These are phyloP conservation scores for Ricinus communis DNA, from an alignment of 345 rosid genomes.

Conservation along the genomic window DNA sequence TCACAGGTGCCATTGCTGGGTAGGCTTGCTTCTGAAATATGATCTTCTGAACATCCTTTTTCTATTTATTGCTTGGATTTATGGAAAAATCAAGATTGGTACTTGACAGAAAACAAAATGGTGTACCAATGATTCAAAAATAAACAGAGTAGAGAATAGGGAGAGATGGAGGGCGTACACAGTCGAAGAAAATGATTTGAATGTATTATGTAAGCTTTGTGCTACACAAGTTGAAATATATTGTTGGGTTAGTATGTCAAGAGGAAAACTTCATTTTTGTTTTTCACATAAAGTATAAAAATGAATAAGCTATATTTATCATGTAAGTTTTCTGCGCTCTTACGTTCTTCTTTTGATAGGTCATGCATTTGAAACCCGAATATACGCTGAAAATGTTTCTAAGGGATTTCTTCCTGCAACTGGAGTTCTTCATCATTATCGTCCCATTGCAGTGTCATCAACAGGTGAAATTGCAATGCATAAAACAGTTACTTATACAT, in stretches of 20 bases:
- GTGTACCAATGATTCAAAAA: neutral
- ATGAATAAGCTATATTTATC: neutral
- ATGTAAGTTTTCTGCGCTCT: neutral
- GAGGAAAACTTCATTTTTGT: neutral
- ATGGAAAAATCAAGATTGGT: too few relatives aligned
- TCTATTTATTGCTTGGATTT: too few relatives aligned
- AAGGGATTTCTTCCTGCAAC: slow-evolving; percentile 96
- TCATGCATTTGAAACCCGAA: slow-evolving; percentile 93
- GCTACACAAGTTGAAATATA: slow-evolving; percentile 1
- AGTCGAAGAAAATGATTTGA: neutral
- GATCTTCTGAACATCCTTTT: neutral
- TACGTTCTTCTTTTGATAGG: slow-evolving; percentile 45
- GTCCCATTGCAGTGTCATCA: slow-evolving; percentile 62
- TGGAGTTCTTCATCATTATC: slow-evolving; percentile 86
- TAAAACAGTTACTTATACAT: neutral
- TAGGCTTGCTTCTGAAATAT: slow-evolving; percentile 24
- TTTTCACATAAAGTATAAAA: neutral
- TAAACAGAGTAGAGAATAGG: neutral
- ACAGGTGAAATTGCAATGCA: slow-evolving; percentile 48
- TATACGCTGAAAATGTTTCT: slow-evolving; percentile 92
- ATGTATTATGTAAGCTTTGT: neutral
- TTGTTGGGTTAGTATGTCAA: neutral
- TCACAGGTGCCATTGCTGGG: slow-evolving; percentile 78
- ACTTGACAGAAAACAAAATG: neutral
- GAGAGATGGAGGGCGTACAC: neutral